Evolutionary conservation across 805 yeast genomes (phyloP).

Genomic region (Blastobotrys attinorum): DNA sequence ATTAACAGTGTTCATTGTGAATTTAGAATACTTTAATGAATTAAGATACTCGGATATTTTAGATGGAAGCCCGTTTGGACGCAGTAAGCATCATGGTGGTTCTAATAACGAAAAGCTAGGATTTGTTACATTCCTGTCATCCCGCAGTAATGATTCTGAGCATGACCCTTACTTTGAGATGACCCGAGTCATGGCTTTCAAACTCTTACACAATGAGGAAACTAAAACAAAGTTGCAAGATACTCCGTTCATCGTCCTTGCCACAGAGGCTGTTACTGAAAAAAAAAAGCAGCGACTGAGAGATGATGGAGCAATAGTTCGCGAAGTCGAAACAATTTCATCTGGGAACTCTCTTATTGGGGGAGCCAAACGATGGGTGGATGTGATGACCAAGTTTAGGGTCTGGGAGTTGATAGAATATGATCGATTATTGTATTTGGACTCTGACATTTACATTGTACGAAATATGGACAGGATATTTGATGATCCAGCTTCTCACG

Average conservation of each 20-base stretch:
- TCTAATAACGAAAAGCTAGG: too few species aligned
- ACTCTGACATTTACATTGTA: background rate
- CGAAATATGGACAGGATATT: background rate
- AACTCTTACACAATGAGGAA: background rate
- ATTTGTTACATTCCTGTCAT: too few species aligned
- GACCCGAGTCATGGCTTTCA: background rate
- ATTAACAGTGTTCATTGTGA: too few species aligned
- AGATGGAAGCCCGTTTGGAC: too few species aligned
- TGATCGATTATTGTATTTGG: background rate
- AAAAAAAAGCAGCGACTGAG: background rate
- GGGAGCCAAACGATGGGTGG: background rate
- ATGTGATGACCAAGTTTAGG: background rate
- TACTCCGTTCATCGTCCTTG: background rate
- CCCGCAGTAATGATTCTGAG: too few species aligned
- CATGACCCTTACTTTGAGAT: background rate
- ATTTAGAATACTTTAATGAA: too few species aligned
- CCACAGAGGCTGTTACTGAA: background rate
- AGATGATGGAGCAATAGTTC: background rate
- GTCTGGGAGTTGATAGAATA: background rate
- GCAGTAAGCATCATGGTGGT: too few species aligned
- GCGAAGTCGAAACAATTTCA: background rate
- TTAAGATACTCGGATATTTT: too few species aligned
- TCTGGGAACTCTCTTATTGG: too few species aligned
- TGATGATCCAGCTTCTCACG: background rate
- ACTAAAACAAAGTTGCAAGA: background rate